These are phyloP conservation scores for Stemphylium beticola DNA, from an alignment of 2,329 filamentous ascomycete genomes.

Conservation along the genomic window DNA sequence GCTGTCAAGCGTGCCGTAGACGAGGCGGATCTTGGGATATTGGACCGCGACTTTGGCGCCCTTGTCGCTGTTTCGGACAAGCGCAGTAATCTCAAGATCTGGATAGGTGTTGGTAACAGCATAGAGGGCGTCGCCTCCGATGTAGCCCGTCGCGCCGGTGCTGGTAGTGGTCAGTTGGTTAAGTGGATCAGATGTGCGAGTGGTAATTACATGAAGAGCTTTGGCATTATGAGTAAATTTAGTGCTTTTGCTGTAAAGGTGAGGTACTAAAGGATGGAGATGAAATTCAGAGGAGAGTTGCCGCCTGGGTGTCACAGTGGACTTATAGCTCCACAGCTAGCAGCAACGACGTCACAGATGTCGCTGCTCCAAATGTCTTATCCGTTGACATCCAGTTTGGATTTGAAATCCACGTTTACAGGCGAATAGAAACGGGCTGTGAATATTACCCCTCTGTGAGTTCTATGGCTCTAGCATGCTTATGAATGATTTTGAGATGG, in stretches of 20 bases:
- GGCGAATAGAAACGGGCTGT: background rate
- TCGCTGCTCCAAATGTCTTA: background rate
- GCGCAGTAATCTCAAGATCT: conserved; percentile 57
- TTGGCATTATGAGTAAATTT: conserved; percentile 25
- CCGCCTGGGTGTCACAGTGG: background rate
- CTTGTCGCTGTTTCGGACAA: conserved; percentile 58
- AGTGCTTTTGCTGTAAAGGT: background rate
- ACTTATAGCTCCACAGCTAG: background rate
- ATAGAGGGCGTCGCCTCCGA: conserved; percentile 41
- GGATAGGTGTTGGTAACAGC: conserved; percentile 54
- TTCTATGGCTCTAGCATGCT: no score
- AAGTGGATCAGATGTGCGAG: background rate
- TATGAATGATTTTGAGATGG: no score
- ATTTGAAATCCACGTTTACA: background rate
- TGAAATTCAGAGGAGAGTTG: background rate
- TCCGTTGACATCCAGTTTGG: background rate
- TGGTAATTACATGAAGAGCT: conserved; percentile 35
- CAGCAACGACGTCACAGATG: conserved; percentile 15
- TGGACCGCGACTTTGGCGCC: conserved; percentile 53
- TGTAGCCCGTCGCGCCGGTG: conserved; percentile 43
- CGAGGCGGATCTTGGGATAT: conserved; percentile 58
- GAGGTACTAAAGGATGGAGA: background rate
- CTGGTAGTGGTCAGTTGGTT: conserved; percentile 16
- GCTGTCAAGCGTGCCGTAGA: conserved; percentile 55
- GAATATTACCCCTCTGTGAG: background rate